phyloP scores from a whole-genome alignment of 78 protist genomes.

The Anaeramoeba flamelloides region DNA sequence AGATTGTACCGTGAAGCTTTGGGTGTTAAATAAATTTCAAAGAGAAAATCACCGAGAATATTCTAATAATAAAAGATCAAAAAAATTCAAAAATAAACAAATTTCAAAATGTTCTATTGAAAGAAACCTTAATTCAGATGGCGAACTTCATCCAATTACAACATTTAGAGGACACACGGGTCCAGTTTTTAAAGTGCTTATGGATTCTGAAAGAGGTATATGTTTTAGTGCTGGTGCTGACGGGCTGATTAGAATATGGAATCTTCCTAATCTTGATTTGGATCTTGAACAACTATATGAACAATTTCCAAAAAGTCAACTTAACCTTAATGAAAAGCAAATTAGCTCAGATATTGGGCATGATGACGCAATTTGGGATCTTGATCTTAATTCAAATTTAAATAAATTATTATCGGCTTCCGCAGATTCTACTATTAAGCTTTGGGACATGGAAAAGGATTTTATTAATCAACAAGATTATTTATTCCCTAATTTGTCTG shows the following conservation, averaged over 20 bases:
- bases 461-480: not conserved
- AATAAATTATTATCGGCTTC: not conserved
- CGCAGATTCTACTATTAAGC: not conserved
- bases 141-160: slow-evolving; percentile 13
- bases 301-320: too few relatives aligned
- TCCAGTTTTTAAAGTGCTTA: not conserved
- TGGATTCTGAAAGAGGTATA: not conserved
- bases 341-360: not conserved
- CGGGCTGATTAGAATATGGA: not conserved
- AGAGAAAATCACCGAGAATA: too few relatives aligned
- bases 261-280: slow-evolving; percentile 3
- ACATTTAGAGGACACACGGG: not conserved
- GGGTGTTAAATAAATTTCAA: slow-evolving; percentile 10
- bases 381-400: not conserved
- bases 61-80: not conserved
- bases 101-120: too few relatives aligned
- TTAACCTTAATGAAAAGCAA: too few relatives aligned
- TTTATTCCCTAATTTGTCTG: not conserved
- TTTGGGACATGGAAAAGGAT: not conserved
- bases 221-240: not conserved
- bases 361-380: not conserved
- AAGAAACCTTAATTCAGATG: slow-evolving; percentile 5
- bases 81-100: not conserved
- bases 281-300: too few relatives aligned
- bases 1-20: slow-evolving; percentile 30